Evolutionary conservation across 768 basidiomycete species (phyloP).

Genomic region (Paxillus ammoniavirescens): DNA sequence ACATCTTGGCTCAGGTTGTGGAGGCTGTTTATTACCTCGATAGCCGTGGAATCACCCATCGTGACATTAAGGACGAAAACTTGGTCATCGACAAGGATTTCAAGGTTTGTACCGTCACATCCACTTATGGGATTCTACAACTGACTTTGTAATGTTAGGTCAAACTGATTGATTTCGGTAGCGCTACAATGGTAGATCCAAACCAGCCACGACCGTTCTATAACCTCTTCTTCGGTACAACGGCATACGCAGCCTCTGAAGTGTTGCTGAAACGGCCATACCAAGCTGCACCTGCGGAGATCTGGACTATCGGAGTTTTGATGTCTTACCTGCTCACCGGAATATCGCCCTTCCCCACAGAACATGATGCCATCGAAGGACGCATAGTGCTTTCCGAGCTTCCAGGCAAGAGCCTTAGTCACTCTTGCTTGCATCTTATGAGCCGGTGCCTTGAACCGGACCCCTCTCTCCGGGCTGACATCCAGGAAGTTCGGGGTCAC

Average conservation of each 20-base stretch:
- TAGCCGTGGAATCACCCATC: constrained; percentile 82
- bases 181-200: constrained; percentile 75
- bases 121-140: neutral
- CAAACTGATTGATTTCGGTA: constrained; percentile 96
- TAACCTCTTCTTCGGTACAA: constrained; percentile 85
- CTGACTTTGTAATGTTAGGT: constrained; percentile 47
- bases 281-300: constrained; percentile 90
- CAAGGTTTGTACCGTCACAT: constrained; percentile 43
- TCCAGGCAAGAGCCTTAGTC: constrained; percentile 37
- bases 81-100: constrained; percentile 73
- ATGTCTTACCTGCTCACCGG: constrained; percentile 94
- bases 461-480: constrained; percentile 75
- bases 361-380: constrained; percentile 73
- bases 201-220: constrained; percentile 62
- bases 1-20: constrained; percentile 86
- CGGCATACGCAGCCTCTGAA: constrained; percentile 95
- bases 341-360: constrained; percentile 87
- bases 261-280: constrained; percentile 87
- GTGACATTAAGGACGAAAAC: constrained; percentile 98
- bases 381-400: constrained; percentile 51
- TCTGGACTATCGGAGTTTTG: constrained; percentile 95
- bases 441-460: constrained; percentile 81
- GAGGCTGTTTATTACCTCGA: constrained; percentile 83
- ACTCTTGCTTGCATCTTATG: constrained; percentile 60
- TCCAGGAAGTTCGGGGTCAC: constrained; percentile 78